phyloP scores from a whole-genome alignment of 331 rosid genomes.

The Rhamnella rubrinervis region DNA sequence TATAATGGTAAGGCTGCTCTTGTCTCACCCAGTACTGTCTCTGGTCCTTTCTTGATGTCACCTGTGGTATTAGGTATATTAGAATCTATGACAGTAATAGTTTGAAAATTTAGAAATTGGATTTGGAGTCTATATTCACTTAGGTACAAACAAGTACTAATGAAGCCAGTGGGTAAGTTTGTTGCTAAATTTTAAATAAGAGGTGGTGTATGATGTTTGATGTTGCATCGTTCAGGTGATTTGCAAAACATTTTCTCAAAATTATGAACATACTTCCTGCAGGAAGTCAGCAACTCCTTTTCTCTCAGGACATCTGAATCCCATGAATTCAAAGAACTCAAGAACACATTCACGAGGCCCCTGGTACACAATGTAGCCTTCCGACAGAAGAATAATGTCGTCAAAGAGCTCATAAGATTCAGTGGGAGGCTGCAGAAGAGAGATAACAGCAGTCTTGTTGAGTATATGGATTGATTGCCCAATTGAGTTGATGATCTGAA shows the following conservation, averaged over 20 bases:
- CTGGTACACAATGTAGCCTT: slow-evolving; percentile 38
- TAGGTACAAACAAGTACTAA: no score
- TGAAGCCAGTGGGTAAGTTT: no score
- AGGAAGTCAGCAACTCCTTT: slow-evolving; percentile 44
- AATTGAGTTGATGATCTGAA: slow-evolving; percentile 39
- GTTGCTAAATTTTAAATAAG: no score
- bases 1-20: slow-evolving; percentile 20
- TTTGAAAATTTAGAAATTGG: no score
- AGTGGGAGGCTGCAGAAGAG: slow-evolving; percentile 47
- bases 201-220: no score
- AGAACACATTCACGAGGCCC: slow-evolving; percentile 44
- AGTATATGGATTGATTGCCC: slow-evolving; percentile 39
- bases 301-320: slow-evolving; percentile 40
- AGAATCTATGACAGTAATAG: no score
- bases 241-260: no score
- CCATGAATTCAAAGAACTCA: slow-evolving; percentile 40
- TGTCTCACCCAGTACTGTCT: slow-evolving; percentile 30
- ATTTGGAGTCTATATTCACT: no score
- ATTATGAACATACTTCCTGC: slow-evolving; percentile 38
- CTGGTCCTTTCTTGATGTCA: slow-evolving; percentile 35
- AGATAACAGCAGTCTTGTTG: slow-evolving; percentile 38
- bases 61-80: slow-evolving; percentile 13
- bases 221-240: no score
- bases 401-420: slow-evolving; percentile 42
- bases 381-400: slow-evolving; percentile 39